Base-by-base conservation (phyloP, 257 asterid species). In the Ligustrum vulgare region DNA sequence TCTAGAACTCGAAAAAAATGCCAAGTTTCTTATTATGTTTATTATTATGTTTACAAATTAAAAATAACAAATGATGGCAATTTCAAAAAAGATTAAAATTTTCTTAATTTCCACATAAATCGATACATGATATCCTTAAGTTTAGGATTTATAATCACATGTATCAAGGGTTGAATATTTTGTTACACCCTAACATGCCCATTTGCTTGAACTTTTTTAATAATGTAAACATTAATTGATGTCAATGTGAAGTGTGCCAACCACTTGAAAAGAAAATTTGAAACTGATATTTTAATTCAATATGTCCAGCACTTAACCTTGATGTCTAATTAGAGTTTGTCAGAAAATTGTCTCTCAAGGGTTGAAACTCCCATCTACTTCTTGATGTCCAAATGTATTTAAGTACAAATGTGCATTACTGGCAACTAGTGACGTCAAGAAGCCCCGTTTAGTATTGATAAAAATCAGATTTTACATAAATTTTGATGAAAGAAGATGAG, bases 81-180 rank as follows among this genome's bases (percentile, higher is more conserved):
- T 10, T 41, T 10, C 16, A 2, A 43, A 37, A 43, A 37, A 43
- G 3, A 16, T 10, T 2, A 10, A 12, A 43, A 43, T 10, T 11
- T 43, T 43, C 49, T 43, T 43, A 43, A 43, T 43, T 49, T 49
- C 60, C 5, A 49, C 23, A 9, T 8, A 22, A n/a, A 22, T 58
- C 16, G 3, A 23, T 20, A 23, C 15, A 8, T 58, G 13, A 22
- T 20, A 22, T 60, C 34, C 12, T 22, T 1, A 9, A 9, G 56
- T 76, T 69, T 65, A 69, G 79, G 72, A 78, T 60, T 72, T 58
- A 76, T 79, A 65, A 28, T 60, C 85, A 81, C 84, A 80, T 75
- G 86, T 33, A 31, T 15, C 74, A 74, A 72, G 77, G 68, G 72
- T 80, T 80, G 86, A 70, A 73, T 58, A 28, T 22, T 35, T 64